Conservation (phyloP, 352 stramenopile species). For the Globisporangium cylindrosporum region DNA sequence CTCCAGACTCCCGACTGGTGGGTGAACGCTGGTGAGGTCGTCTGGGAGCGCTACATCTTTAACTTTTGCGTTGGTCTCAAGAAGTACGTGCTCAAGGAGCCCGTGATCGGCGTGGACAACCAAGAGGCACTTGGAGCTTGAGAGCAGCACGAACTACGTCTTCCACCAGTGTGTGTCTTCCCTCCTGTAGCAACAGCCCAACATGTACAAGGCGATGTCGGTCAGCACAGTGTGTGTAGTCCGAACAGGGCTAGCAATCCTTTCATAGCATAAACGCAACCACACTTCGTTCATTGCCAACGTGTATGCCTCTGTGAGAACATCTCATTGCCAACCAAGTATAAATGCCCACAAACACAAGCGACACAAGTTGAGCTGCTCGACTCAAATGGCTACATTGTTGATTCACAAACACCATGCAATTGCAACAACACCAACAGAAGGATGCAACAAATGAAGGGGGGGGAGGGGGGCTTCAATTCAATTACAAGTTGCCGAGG, state of each 20-base stretch:
- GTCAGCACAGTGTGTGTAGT: not conserved
- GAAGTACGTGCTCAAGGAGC: constrained; percentile 80
- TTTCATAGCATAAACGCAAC: not conserved
- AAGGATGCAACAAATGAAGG: not conserved
- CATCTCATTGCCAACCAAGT: not conserved
- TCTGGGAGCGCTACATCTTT: constrained; percentile 83
- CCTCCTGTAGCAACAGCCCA: too few relatives aligned
- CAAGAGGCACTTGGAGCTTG: constrained; percentile 28
- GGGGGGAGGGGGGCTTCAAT: not conserved
- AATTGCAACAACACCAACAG: not conserved
- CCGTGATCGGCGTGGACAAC: constrained; percentile 82
- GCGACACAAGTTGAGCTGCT: not conserved
- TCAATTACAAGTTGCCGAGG: constrained; percentile 88
- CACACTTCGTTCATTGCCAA: not conserved
- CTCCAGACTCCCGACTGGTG: too few relatives aligned
- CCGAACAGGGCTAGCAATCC: not conserved
- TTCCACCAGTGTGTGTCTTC: too few relatives aligned
- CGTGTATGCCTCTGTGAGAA: too few relatives aligned
- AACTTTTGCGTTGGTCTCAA: constrained; percentile 85
- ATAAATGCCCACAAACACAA: not conserved
- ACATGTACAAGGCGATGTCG: too few relatives aligned
- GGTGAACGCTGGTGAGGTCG: constrained; percentile 48
- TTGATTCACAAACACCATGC: not conserved
- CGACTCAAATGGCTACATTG: not conserved
- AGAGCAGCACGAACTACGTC: too few relatives aligned